These are phyloP conservation scores for Dionaea muscipula DNA, from an alignment of 179 eudicot species.

Conservation along the genomic window DNA sequence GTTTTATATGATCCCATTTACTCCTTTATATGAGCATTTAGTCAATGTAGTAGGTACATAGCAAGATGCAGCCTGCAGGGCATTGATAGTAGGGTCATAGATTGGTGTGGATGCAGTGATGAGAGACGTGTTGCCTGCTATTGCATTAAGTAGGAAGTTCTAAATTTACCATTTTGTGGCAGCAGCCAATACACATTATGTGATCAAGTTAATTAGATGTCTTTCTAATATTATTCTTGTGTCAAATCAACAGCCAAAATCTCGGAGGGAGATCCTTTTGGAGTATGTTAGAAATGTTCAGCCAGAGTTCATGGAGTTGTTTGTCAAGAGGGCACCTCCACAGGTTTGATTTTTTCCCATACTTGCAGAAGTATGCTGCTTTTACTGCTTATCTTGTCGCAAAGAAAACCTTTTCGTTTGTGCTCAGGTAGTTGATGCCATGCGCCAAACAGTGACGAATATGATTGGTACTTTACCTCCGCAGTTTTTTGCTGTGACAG, in stretches of 20 bases:
- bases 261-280: conserved; percentile 61
- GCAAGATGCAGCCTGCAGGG: no score
- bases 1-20: no score
- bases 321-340: conserved; percentile 72
- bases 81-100: no score
- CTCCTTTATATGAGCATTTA: no score
- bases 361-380: not conserved
- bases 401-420: not conserved
- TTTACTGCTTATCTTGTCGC: not conserved
- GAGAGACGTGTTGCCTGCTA: no score
- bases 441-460: conserved; percentile 89
- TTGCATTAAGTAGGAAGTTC: no score
- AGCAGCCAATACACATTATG: no score
- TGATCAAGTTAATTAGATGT: not conserved
- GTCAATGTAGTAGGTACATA: no score
- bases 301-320: conserved; percentile 89
- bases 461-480: conserved; percentile 91
- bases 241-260: conserved; percentile 30
- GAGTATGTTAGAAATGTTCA: conserved; percentile 71
- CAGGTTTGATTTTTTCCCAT: conserved; percentile 34
- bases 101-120: no score
- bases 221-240: not conserved
- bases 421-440: conserved; percentile 74
- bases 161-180: no score
- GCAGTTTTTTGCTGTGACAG: conserved; percentile 72